A percentile compares a stretch with the other conserved stretches of the same genome.
phyloP scores from a whole-genome alignment of 768 basidiomycete species.

The Cyclocybe aegerita region DNA sequence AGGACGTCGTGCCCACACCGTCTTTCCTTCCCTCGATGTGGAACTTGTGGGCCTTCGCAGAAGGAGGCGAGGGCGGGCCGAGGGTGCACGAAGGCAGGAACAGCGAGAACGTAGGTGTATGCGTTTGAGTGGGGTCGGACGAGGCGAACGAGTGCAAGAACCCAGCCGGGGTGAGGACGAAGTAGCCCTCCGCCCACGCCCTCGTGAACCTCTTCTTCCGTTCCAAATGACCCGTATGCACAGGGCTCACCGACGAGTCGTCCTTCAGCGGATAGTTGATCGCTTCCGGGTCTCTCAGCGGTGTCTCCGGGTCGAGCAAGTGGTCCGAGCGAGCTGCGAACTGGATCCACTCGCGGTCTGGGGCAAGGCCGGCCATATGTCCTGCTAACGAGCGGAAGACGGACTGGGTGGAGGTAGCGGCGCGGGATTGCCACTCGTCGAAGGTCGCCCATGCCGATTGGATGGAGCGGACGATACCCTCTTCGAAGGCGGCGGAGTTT shows the following conservation, averaged over 20 bases:
- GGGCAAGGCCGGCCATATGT: conserved; percentile 75
- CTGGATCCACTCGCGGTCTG: conserved; percentile 93
- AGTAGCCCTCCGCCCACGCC: conserved; percentile 82
- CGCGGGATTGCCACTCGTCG: conserved; percentile 90
- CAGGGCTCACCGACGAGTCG: conserved; percentile 80
- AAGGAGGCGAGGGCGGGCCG: conserved; percentile 77
- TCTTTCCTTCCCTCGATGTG: conserved; percentile 93
- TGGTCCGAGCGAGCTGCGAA: conserved; percentile 94
- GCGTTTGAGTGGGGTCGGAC: conserved; percentile 61
- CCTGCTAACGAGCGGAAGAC: conserved; percentile 70
- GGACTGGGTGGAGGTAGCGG: conserved; percentile 69
- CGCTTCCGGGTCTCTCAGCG: conserved; percentile 72
- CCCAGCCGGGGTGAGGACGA: conserved; percentile 91
- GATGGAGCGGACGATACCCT: conserved; percentile 91
- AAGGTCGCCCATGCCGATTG: conserved; percentile 98
- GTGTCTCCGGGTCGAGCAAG: conserved; percentile 95
- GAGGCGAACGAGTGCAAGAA: conserved; percentile 91
- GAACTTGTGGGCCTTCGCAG: conserved; percentile 88
- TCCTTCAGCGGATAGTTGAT: conserved; percentile 90
- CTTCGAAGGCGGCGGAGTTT: conserved; percentile 95
- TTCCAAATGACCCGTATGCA: conserved; percentile 89
- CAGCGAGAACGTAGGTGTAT: conserved; percentile 73
- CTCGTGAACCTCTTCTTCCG: conserved; percentile 96
- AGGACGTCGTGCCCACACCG: conserved; percentile 66
- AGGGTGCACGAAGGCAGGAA: conserved; percentile 96